Percentiles rank a stretch among this genome's conserved stretches.
phyloP scores from a whole-genome alignment of 2,329 filamentous ascomycete genomes.

The Penicillium sp. region DNA sequence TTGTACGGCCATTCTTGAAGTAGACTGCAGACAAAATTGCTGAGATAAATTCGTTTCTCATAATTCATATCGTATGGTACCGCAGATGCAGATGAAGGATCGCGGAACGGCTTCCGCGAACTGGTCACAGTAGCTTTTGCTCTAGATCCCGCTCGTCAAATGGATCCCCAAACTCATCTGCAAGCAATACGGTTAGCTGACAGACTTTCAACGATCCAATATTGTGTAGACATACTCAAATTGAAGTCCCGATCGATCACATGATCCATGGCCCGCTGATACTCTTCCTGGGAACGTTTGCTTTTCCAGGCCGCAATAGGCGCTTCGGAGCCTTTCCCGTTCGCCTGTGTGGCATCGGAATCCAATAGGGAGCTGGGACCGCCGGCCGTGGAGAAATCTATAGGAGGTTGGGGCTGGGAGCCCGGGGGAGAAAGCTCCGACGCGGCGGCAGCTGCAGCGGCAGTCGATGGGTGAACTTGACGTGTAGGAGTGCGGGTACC shows the following conservation, averaged over 20 bases:
- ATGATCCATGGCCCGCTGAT: constrained; percentile 52
- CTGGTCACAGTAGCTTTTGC: constrained; percentile 23
- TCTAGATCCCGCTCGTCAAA: constrained; percentile 49
- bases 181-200: constrained; percentile 4
- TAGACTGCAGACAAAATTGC: neutral
- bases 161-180: constrained; percentile 52
- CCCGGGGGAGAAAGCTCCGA: constrained; percentile 61
- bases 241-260: constrained; percentile 59
- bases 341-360: constrained; percentile 3
- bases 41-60: constrained; percentile 28
- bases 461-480: constrained; percentile 25
- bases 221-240: constrained; percentile 41
- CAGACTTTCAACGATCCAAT: neutral
- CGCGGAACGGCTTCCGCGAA: neutral
- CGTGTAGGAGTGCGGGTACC: constrained; percentile 51
- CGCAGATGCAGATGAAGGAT: constrained; percentile 9
- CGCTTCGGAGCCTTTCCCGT: constrained; percentile 39
- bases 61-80: constrained; percentile 27
- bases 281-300: constrained; percentile 62
- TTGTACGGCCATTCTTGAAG: neutral
- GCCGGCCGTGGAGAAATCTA: constrained; percentile 5
- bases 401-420: constrained; percentile 48
- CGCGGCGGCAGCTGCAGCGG: constrained; percentile 31
- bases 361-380: constrained; percentile 7
- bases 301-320: constrained; percentile 60